phyloP scores from a whole-genome alignment of 371 early-diverging fungal genomes.

The Phascolomyces articulosus region DNA sequence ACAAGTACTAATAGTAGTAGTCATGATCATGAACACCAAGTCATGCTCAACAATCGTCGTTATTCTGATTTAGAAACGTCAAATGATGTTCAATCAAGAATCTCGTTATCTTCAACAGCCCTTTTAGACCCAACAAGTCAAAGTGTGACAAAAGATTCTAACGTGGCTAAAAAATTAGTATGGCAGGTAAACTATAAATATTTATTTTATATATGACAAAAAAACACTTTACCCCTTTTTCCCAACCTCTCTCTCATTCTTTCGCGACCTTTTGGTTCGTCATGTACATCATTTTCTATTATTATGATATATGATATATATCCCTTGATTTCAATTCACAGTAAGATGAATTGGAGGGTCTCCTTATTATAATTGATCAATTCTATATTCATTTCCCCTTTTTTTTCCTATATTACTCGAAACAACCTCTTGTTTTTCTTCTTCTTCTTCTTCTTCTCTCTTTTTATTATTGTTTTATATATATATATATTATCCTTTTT shows the following conservation, averaged over 20 bases:
- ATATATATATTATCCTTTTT: too few relatives aligned
- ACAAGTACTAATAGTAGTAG: constrained; percentile 16
- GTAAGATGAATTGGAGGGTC: too few relatives aligned
- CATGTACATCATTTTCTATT: too few relatives aligned
- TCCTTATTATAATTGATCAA: too few relatives aligned
- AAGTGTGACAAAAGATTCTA: not conserved
- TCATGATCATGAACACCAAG: constrained; percentile 14
- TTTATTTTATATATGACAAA: not conserved
- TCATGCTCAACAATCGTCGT: constrained; percentile 9
- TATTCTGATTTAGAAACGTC: constrained; percentile 5
- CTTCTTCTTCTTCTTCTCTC: too few relatives aligned
- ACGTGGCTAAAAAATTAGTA: not conserved
- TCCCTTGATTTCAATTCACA: too few relatives aligned
- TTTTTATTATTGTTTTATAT: not conserved
- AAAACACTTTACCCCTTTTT: not conserved
- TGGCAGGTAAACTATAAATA: constrained; percentile 1
- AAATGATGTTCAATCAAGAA: not conserved
- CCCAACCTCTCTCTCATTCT: not conserved
- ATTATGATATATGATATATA: too few relatives aligned
- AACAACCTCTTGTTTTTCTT: too few relatives aligned
- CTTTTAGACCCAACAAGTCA: not conserved
- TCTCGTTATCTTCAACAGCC: constrained; percentile 3
- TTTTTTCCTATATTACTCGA: too few relatives aligned
- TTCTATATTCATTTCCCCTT: too few relatives aligned
- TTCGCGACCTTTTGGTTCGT: constrained; percentile 1